These are phyloP conservation scores for Podila minutissima DNA, from an alignment of 192 early-diverging fungal species.

Conservation along the genomic window DNA sequence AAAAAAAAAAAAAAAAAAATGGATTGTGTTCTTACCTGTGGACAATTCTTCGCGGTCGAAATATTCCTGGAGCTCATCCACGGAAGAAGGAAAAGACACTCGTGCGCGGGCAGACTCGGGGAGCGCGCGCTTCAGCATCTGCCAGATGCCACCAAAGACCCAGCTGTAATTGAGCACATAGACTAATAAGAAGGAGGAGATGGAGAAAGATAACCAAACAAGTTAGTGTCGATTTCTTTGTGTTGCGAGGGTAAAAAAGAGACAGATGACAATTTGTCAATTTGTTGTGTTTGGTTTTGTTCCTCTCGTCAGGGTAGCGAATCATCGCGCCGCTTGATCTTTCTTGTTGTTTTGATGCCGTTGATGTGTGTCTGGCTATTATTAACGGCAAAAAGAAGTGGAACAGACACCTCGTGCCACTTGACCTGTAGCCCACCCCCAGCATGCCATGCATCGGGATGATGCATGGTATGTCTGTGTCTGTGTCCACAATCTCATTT, in stretches of 20 bases:
- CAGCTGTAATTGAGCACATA: constrained; percentile 52
- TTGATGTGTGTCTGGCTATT: too few species aligned
- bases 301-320: too few species aligned
- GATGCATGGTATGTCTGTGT: too few species aligned
- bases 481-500: too few species aligned
- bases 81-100: constrained; percentile 41
- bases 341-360: too few species aligned
- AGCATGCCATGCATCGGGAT: too few species aligned
- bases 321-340: too few species aligned
- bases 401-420: too few species aligned
- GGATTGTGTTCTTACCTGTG: constrained; percentile 8
- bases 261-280: too few species aligned
- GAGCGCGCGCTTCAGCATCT: constrained; percentile 47
- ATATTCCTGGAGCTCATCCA: constrained; percentile 42
- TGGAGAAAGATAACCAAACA: not conserved
- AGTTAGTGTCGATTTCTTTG: not conserved
- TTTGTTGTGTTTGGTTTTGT: too few species aligned
- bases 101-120: constrained; percentile 48
- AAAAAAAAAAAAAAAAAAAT: not conserved
- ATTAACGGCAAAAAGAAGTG: too few species aligned
- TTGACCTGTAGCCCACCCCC: too few species aligned
- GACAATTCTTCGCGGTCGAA: constrained; percentile 44
- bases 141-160: constrained; percentile 53
- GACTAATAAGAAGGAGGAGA: constrained; percentile 9
- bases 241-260: not conserved